phyloP scores from a whole-genome alignment of 2,329 filamentous ascomycete genomes.

The Pseudopithomyces chartarum region DNA sequence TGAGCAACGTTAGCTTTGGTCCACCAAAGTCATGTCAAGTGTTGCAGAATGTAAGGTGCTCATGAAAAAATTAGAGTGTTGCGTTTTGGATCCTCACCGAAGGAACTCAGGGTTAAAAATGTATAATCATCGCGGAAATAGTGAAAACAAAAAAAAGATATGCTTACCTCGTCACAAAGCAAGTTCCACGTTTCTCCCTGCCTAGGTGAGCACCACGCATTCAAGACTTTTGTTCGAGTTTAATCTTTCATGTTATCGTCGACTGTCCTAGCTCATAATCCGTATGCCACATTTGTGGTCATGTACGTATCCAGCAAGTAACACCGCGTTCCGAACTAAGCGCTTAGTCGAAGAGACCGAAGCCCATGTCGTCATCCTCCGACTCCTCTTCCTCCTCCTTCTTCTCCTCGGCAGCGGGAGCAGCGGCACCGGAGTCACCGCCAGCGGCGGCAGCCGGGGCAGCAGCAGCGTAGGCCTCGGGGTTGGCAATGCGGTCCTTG shows the following conservation, averaged over 20 bases:
- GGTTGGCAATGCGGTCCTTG: conserved; percentile 99
- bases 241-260: conserved; percentile 44
- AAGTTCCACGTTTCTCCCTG: conserved; percentile 11
- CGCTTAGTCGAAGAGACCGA: conserved; percentile 60
- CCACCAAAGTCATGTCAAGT: background rate
- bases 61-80: conserved; percentile 78
- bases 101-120: conserved; percentile 69
- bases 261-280: conserved; percentile 37
- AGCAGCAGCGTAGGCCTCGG: conserved; percentile 88
- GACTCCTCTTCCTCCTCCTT: conserved; percentile 55
- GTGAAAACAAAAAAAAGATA: conserved; percentile 7
- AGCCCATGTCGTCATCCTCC: conserved; percentile 60
- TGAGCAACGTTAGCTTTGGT: conserved; percentile 25
- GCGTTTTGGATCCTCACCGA: conserved; percentile 64
- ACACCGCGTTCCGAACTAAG: conserved; percentile 22
- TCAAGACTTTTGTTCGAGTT: conserved; percentile 15
- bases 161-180: conserved; percentile 42
- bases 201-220: conserved; percentile 30
- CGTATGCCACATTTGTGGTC: conserved; percentile 23
- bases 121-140: conserved; percentile 60
- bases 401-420: conserved; percentile 49
- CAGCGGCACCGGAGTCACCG: conserved; percentile 54
- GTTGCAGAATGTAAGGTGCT: conserved; percentile 37
- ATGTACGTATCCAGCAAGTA: conserved; percentile 25
- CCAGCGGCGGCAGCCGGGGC: conserved; percentile 68